phyloP scores from a whole-genome alignment of 2,329 filamentous ascomycete genomes.

The Cladorrhinum sp. region DNA sequence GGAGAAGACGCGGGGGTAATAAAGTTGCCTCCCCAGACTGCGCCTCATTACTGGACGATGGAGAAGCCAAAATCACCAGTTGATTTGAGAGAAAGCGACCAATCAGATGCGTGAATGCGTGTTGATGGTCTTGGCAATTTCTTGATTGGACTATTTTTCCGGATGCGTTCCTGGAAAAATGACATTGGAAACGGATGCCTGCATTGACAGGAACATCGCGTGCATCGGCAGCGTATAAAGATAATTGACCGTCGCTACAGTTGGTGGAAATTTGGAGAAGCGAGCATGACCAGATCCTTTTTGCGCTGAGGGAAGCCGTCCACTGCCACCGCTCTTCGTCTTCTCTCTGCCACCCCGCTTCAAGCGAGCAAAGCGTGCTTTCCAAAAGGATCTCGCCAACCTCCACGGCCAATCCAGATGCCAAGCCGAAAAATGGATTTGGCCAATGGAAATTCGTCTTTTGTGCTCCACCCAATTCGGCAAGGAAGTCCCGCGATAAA shows the following conservation, averaged over 20 bases:
- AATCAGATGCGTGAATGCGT: neutral
- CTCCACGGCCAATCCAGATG: neutral
- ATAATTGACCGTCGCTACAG: neutral
- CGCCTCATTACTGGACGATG: neutral
- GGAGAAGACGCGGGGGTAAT: neutral
- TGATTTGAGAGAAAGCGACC: neutral
- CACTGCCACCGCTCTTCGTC: neutral
- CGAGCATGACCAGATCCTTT: neutral
- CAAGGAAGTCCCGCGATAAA: neutral
- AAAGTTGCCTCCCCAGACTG: neutral
- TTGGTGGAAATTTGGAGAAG: neutral
- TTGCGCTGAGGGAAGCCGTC: neutral
- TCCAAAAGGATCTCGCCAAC: neutral
- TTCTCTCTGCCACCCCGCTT: neutral
- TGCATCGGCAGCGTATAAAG: neutral
- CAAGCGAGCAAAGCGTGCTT: neutral
- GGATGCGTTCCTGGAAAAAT: neutral
- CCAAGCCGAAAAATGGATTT: neutral
- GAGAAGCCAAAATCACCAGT: neutral
- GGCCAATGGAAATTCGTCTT: neutral
- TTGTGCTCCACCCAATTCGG: neutral
- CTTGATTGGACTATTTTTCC: neutral
- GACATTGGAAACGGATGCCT: neutral
- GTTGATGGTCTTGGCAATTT: neutral
- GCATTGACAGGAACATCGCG: neutral